Evolutionary conservation across 306 rosid genomes (phyloP).

Genomic region (Amphicarpaea edgeworthii): DNA sequence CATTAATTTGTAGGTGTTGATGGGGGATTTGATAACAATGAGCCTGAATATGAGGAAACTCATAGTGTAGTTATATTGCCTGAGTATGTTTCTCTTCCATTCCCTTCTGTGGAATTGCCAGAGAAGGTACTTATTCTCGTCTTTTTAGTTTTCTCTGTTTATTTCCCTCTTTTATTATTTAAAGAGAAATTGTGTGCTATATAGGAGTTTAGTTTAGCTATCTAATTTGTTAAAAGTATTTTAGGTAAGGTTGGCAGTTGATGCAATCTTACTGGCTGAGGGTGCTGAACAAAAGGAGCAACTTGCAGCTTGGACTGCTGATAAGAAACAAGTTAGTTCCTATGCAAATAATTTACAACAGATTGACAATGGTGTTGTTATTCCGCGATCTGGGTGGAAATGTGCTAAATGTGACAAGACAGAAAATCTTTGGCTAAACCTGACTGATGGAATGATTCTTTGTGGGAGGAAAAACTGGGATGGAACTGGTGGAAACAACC

Average conservation of each 20-base stretch:
- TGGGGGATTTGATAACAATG: constrained; percentile 93
- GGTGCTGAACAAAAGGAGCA: too few relatives aligned
- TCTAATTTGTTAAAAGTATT: constrained; percentile 35
- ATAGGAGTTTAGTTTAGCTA: constrained; percentile 25
- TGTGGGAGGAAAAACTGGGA: too few relatives aligned
- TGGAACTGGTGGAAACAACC: too few relatives aligned
- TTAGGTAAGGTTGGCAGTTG: constrained; percentile 44
- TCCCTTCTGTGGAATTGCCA: constrained; percentile 96
- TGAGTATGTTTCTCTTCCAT: constrained; percentile 78
- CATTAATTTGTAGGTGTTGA: constrained; percentile 70
- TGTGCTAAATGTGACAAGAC: too few relatives aligned
- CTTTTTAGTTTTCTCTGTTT: constrained; percentile 7
- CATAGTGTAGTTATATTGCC: constrained; percentile 77
- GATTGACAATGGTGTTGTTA: too few relatives aligned
- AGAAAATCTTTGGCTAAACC: too few relatives aligned
- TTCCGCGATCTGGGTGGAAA: too few relatives aligned
- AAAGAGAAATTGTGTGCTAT: background rate
- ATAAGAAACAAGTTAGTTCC: too few relatives aligned
- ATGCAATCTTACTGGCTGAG: too few relatives aligned
- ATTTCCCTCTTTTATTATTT: background rate
- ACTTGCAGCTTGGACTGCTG: too few relatives aligned
- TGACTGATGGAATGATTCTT: too few relatives aligned
- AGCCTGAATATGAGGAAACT: constrained; percentile 76
- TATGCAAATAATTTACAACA: too few relatives aligned
- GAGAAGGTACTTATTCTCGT: constrained; percentile 74